These are phyloP conservation scores for Phaeosphaeria sp. DNA, from an alignment of 2,329 filamentous ascomycete genomes.

Conservation along the genomic window DNA sequence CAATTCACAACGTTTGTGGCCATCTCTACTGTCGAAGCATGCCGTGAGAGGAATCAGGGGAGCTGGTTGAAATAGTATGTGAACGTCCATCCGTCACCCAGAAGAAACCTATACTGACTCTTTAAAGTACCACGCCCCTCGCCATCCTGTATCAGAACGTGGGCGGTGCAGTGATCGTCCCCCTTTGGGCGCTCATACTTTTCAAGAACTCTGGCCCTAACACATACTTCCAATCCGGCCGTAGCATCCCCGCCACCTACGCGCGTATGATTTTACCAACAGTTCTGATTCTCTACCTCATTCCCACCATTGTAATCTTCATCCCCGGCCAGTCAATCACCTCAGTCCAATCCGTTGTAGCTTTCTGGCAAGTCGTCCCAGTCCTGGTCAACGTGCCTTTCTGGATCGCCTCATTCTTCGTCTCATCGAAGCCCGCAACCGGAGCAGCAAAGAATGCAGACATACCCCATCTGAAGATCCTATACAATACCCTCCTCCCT, in stretches of 20 bases:
- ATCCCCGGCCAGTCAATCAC: slow-evolving; percentile 4
- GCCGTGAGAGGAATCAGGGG: slow-evolving; percentile 16
- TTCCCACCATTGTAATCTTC: slow-evolving; percentile 20
- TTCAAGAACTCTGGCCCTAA: slow-evolving; percentile 15
- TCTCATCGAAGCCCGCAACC: slow-evolving; percentile 5
- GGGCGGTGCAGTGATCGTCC: slow-evolving; percentile 16
- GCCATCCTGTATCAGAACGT: slow-evolving; percentile 22
- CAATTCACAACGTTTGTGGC: slow-evolving; percentile 14
- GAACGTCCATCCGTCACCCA: too few relatives aligned
- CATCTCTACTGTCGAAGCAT: slow-evolving; percentile 22
- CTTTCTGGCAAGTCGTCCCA: slow-evolving; percentile 22
- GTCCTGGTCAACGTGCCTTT: slow-evolving; percentile 21
- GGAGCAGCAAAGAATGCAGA: slow-evolving; percentile 16
- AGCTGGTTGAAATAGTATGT: slow-evolving; percentile 29
- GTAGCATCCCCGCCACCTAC: slow-evolving; percentile 18
- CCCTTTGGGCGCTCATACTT: slow-evolving; percentile 19
- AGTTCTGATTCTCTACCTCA: slow-evolving; percentile 14
- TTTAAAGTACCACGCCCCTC: slow-evolving; percentile 13
- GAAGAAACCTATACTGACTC: not conserved
- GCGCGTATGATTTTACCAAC: slow-evolving; percentile 18
- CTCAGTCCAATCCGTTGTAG: slow-evolving; percentile 13
- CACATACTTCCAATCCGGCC: slow-evolving; percentile 20
- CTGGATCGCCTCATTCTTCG: slow-evolving; percentile 18
- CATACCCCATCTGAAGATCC: slow-evolving; percentile 11
- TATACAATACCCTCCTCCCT: slow-evolving; percentile 15